Conservation (phyloP, 2,329 filamentous ascomycete species). For the Hymenoscyphus albidus region DNA sequence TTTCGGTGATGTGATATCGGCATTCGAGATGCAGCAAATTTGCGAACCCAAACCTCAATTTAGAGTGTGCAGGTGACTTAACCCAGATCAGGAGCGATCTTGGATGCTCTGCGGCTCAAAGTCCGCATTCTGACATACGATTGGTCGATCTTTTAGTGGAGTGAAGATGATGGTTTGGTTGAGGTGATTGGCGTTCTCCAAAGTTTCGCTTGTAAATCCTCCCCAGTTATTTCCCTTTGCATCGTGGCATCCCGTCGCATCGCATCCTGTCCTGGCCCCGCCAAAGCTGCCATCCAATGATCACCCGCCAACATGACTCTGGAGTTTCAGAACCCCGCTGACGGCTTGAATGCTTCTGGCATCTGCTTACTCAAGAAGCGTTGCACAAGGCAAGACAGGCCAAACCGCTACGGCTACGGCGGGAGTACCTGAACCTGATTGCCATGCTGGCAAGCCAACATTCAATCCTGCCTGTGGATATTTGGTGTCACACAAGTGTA, state of each 20-base stretch:
- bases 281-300: conserved; percentile 1
- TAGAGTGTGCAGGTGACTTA: background rate
- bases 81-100: too few relatives aligned
- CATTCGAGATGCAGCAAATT: conserved; percentile 2
- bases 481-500: background rate
- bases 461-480: background rate
- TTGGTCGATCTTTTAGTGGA: background rate
- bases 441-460: background rate
- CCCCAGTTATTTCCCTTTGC: background rate
- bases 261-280: background rate
- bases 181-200: background rate
- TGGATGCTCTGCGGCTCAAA: background rate
- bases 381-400: background rate
- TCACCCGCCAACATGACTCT: background rate
- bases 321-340: conserved; percentile 1
- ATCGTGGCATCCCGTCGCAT: background rate
- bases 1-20: conserved; percentile 2
- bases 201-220: conserved; percentile 1
- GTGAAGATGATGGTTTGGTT: background rate
- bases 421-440: conserved; percentile 8
- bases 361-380: background rate
- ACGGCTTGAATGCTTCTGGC: background rate
- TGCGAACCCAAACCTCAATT: background rate
- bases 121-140: background rate
- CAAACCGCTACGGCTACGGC: conserved; percentile 3